Percentiles rank a stretch among this genome's conserved stretches.
phyloP scores from a whole-genome alignment of 2,329 filamentous ascomycete genomes.

The Rutstroemia sp. region DNA sequence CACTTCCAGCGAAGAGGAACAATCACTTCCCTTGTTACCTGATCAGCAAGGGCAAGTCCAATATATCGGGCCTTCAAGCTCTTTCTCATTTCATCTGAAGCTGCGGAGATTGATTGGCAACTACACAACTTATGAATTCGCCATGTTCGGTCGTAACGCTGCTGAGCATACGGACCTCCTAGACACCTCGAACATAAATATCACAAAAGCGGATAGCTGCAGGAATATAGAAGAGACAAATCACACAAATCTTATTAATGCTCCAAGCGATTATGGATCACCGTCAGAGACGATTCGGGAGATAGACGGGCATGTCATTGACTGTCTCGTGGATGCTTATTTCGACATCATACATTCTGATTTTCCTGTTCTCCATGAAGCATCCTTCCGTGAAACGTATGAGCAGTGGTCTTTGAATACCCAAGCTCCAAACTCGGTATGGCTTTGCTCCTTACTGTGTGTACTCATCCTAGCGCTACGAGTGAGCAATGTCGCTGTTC shows the following conservation, averaged over 20 bases:
- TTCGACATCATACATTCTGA: constrained; percentile 37
- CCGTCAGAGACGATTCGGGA: constrained; percentile 21
- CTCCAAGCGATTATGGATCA: constrained; percentile 8
- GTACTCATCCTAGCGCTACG: constrained; percentile 34
- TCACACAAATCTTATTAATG: background rate
- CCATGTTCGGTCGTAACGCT: background rate
- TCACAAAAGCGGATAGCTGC: background rate
- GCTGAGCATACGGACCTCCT: background rate
- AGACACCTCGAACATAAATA: background rate
- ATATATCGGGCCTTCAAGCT: constrained; percentile 37
- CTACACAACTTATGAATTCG: constrained; percentile 27
- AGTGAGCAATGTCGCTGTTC: constrained; percentile 28
- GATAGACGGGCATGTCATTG: constrained; percentile 25
- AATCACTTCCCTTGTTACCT: constrained; percentile 15
- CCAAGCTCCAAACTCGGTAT: constrained; percentile 18
- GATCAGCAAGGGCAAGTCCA: constrained; percentile 38
- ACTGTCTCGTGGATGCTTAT: constrained; percentile 33
- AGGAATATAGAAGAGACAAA: background rate
- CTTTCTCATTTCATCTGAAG: constrained; percentile 35
- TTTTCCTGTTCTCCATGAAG: constrained; percentile 36
- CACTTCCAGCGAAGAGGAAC: constrained; percentile 28
- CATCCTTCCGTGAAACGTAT: constrained; percentile 35
- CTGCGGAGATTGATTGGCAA: constrained; percentile 33
- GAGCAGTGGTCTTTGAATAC: constrained; percentile 26
- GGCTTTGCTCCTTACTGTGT: constrained; percentile 36